These are phyloP conservation scores for Draba incana DNA, from an alignment of 345 rosid species.

Conservation along the genomic window DNA sequence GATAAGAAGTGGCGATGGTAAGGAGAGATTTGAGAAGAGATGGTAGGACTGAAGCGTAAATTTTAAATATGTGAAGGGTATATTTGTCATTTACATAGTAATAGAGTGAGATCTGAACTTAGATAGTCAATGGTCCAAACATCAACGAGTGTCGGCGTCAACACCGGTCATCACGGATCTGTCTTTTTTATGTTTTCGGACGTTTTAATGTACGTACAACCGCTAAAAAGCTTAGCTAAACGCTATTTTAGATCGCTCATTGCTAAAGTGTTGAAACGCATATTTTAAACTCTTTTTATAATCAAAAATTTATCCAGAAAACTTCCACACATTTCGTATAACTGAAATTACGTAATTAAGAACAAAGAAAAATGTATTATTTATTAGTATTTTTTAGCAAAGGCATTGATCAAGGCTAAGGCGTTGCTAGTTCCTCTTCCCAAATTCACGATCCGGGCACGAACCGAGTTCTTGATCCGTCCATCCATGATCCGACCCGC, in stretches of 20 bases:
- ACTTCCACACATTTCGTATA: background rate
- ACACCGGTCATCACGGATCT: slow-evolving; percentile 8
- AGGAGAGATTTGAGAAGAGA: slow-evolving; percentile 3
- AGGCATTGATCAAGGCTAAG: slow-evolving; percentile 64
- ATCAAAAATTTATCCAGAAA: too few relatives aligned
- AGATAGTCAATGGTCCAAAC: slow-evolving; percentile 2
- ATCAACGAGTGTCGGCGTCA: slow-evolving; percentile 31
- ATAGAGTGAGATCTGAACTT: slow-evolving; percentile 12
- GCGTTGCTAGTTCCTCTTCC: slow-evolving; percentile 90
- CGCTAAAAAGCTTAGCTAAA: background rate
- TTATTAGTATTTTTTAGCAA: slow-evolving; percentile 45
- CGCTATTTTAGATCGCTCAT: slow-evolving; percentile 6
- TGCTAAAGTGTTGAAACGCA: background rate
- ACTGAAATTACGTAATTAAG: background rate
- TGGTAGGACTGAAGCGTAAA: slow-evolving; percentile 12
- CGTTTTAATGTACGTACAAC: background rate
- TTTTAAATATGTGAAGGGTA: background rate
- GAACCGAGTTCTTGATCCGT: slow-evolving; percentile 57
- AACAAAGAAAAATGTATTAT: background rate
- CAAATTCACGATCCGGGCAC: slow-evolving; percentile 52
- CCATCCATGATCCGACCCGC: slow-evolving; percentile 65
- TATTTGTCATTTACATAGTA: background rate
- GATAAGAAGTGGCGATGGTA: background rate
- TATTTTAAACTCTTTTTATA: too few relatives aligned
- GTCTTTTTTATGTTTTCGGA: background rate